phyloP scores from a whole-genome alignment of 2,329 filamentous ascomycete species.

The Claviceps sp. region DNA sequence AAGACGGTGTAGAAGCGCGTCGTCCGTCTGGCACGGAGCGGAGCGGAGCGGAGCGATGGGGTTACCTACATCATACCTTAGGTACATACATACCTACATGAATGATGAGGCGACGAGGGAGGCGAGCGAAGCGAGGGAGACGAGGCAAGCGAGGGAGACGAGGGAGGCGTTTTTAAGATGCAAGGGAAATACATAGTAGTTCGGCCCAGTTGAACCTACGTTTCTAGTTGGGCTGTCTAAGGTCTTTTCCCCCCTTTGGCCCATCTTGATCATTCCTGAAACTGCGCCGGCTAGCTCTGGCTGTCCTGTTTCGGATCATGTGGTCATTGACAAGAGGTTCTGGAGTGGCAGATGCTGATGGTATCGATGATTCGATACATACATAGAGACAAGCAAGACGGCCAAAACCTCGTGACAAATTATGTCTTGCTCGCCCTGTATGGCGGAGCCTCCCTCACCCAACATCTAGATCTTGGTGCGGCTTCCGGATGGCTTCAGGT shows the following conservation, averaged over 20 bases:
- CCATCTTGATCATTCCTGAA: slow-evolving; percentile 9
- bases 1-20: not conserved
- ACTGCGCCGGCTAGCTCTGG: not conserved
- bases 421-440: slow-evolving; percentile 6
- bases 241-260: slow-evolving; percentile 1
- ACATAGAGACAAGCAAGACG: not conserved
- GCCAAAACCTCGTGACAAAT: slow-evolving; percentile 1
- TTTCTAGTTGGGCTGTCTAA: not conserved
- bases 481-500: not conserved
- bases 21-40: not conserved
- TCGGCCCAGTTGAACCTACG: too few species aligned
- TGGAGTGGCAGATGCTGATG: not conserved
- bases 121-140: not conserved
- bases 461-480: not conserved
- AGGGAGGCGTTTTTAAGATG: too few species aligned
- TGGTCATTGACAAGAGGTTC: not conserved
- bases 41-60: too few species aligned
- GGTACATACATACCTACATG: not conserved
- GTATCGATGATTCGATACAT: too few species aligned
- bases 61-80: not conserved
- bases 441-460: slow-evolving; percentile 1
- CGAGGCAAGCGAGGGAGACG: not conserved
- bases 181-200: too few species aligned
- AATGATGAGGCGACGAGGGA: too few species aligned
- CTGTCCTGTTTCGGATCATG: not conserved